phyloP scores from a whole-genome alignment of 2,329 filamentous ascomycete species.

The Colletotrichum theobromicola region DNA sequence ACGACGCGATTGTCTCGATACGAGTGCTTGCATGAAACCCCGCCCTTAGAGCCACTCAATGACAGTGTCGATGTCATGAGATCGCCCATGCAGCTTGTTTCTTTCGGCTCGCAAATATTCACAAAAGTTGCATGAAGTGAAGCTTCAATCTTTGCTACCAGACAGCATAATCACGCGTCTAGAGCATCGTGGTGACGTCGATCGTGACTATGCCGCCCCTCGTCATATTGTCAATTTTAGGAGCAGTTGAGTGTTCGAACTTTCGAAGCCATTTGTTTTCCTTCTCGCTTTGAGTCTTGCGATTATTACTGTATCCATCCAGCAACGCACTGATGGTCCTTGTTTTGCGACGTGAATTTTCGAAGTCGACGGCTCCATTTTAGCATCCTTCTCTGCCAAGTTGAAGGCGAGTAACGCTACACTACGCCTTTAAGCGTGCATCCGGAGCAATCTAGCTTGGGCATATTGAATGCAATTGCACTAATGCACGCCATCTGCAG shows the following conservation, averaged over 20 bases:
- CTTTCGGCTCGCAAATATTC: neutral
- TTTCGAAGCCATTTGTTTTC: neutral
- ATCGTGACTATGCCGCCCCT: no score
- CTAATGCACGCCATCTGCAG: neutral
- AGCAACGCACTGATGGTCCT: neutral
- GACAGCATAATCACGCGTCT: no score
- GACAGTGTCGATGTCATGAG: neutral
- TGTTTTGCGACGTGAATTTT: neutral
- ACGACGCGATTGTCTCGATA: neutral
- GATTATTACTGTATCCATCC: fast-evolving
- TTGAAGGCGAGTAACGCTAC: neutral
- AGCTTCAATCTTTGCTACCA: no score
- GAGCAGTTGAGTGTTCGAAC: neutral
- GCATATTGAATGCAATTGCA: neutral
- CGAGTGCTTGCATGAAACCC: neutral
- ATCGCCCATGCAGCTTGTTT: neutral
- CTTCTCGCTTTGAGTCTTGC: neutral
- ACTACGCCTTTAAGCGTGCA: neutral
- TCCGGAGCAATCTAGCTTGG: neutral
- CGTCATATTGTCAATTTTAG: no score
- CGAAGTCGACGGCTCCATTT: neutral
- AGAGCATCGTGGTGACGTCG: no score
- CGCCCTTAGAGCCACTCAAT: neutral
- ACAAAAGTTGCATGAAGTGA: neutral
- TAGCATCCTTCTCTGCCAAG: neutral